Base-by-base conservation (phyloP, 2,329 filamentous ascomycete genomes). In the Fusarium nurragi region DNA sequence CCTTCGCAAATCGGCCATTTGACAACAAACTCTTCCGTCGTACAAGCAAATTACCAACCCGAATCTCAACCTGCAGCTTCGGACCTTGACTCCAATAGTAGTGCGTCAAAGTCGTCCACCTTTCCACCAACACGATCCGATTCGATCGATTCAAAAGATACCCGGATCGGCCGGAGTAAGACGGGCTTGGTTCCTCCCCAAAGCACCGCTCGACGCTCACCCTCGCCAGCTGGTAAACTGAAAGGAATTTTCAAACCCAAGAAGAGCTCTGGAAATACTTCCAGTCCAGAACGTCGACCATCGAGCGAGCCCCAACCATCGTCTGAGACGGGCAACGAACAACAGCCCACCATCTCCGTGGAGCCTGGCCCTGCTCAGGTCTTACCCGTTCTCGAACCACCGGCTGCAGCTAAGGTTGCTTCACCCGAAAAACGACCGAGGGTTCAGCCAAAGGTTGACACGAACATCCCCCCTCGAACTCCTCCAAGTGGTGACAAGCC, bases 161-260 rank as follows among this genome's bases (percentile, higher is more conserved):
- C 47, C 63, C 69, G 69, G 54, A 50, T 72, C 55, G 57, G 70
- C 48, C 70, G 70, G 51, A 70, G 67, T 53, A 72, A 71, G 61
- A 72, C 70, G 28, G 54, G 67, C 36, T 56, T 72, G 39, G 48
- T 69, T 14, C 70, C 70, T 53, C 70, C 70, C 21, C 73, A 71
- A 65, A 79, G 76, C 69, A 78, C 79, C 59, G 74, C 77, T 41
- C 84, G 84, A 67, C 85, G 90, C 59, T 87, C 87, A 22, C 82
- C 86, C 19, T 94, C 92, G 11, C 90, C 91, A 12, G 87, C 85
- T 48, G 86, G 88, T 71, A 91, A 88, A 72, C 80, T 94, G 61
- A 90, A 71, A 45, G 70, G 89, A 72, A 90, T 89, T 13, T 92
- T 95, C 71, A 85, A 66, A 23, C 61, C 68, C 16, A 72, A 64